Percentiles rank a stretch among this genome's conserved stretches.
Conservation (phyloP, 1,284 basidiomycete genomes). For the Cryptococcus neoformans region DNA sequence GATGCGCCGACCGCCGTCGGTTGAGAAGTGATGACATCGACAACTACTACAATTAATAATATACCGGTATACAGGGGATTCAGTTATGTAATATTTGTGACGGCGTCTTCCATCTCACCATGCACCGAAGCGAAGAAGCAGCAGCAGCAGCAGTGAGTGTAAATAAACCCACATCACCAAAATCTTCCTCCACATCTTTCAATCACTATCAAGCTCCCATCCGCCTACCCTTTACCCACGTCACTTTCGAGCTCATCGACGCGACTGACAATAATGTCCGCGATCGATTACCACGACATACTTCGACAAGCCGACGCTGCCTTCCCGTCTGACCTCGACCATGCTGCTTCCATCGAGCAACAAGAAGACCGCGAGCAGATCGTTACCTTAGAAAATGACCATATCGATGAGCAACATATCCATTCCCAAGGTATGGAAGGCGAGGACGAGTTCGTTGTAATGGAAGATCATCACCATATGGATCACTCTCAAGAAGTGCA, state of each 20-base stretch:
- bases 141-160: too few species aligned
- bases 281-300: conserved; percentile 13
- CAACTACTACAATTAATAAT: too few species aligned
- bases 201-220: not conserved
- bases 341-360: not conserved
- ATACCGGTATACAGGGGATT: too few species aligned
- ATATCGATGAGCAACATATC: too few species aligned
- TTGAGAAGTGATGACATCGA: too few species aligned
- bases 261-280: conserved; percentile 8
- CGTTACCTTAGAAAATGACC: too few species aligned
- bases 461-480: conserved; percentile 1
- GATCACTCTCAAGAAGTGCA: conserved; percentile 1
- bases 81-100: conserved; percentile 1
- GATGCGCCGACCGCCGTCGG: too few species aligned
- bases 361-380: too few species aligned
- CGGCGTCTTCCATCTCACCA: too few species aligned
- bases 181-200: not conserved
- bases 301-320: conserved; percentile 9
- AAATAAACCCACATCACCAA: conserved; percentile 3
- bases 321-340: not conserved
- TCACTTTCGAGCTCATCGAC: conserved; percentile 3
- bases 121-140: too few species aligned
- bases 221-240: conserved; percentile 3
- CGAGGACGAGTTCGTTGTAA: not conserved
- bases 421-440: not conserved